Conservation (phyloP, 257 asterid species). For the Capsicum rhomboideum region DNA sequence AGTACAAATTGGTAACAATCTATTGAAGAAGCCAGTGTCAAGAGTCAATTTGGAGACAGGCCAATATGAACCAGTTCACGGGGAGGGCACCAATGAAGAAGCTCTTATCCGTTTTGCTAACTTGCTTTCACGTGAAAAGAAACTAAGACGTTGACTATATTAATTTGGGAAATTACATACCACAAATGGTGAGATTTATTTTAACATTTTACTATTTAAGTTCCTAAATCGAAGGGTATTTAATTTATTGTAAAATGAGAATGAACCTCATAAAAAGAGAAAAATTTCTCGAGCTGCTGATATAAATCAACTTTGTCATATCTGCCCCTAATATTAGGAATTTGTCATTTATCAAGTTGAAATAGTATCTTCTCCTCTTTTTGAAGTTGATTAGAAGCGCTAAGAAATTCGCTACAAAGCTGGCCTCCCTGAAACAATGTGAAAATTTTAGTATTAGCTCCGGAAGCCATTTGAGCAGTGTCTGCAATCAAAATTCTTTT, state of each 20-base stretch:
- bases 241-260: not conserved
- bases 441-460: too few species aligned
- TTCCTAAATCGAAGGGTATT: not conserved
- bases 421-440: too few species aligned
- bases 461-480: too few species aligned
- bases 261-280: not conserved
- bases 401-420: too few species aligned
- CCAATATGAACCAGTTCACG: conserved; percentile 32
- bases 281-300: not conserved
- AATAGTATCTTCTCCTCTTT: too few species aligned
- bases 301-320: too few species aligned
- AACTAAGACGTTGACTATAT: conserved; percentile 3
- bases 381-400: too few species aligned
- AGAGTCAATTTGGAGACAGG: conserved; percentile 65
- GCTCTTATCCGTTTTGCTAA: conserved; percentile 56
- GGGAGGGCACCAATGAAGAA: conserved; percentile 54
- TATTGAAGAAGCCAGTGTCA: conserved; percentile 44
- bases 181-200: not conserved
- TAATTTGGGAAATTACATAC: not conserved
- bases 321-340: too few species aligned
- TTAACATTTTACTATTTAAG: not conserved
- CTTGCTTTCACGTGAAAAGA: conserved; percentile 47
- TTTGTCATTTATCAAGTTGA: too few species aligned
- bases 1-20: conserved; percentile 31
- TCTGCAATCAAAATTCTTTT: too few species aligned